Base-by-base conservation (phyloP, 2,329 filamentous ascomycete species). In the Trichoderma arundinaceum region DNA sequence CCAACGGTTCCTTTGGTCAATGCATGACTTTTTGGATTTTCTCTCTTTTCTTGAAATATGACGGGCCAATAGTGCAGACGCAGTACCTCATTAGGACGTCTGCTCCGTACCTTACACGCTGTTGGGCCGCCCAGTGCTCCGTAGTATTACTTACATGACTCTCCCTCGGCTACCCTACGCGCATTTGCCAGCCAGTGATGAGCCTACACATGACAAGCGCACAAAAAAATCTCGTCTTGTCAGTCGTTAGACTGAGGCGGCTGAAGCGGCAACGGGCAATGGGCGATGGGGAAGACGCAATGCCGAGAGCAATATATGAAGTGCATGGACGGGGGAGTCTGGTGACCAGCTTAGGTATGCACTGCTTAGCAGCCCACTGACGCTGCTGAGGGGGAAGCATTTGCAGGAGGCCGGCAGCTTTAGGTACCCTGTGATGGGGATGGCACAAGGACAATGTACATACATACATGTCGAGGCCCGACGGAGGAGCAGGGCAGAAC, bases 141-240 rank as follows among this genome's bases (percentile, higher is more conserved):
- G 15, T 35, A 54, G 13, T n/a, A n/a, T 15, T 2, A 51, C 48
- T 33, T 33, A 51, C 48, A 33, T 22, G 22, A 22, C 48, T 15
- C 12, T 41, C 10, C n/a, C 48, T 10, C 48, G 28, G 48, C 48
- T 51, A 13, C 46, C 13, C 19, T 28, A 6, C 15, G 10, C 13
- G n/a, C 22, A 17, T 43, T 49, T 13, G 57, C 44, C 19, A 58
- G 63, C 63, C 63, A 65, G 63, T 65, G 17, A 48, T 13, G 63
- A 32, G 48, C 48, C 60, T 60, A 60, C 63, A 65, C 63, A 65
- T 65, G 39, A 53, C 56, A 33, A 46, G 32, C 19, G 54, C 53
- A 17, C 32, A 9, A 7, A n/a, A 15, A 39, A 38, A 15, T n/a
- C 12, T 41, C 41, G 35, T 35, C 13, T 35, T 33, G 41, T 53